Base-by-base conservation (phyloP, 805 yeast species). In the Cyberlindnera sargentensis region DNA sequence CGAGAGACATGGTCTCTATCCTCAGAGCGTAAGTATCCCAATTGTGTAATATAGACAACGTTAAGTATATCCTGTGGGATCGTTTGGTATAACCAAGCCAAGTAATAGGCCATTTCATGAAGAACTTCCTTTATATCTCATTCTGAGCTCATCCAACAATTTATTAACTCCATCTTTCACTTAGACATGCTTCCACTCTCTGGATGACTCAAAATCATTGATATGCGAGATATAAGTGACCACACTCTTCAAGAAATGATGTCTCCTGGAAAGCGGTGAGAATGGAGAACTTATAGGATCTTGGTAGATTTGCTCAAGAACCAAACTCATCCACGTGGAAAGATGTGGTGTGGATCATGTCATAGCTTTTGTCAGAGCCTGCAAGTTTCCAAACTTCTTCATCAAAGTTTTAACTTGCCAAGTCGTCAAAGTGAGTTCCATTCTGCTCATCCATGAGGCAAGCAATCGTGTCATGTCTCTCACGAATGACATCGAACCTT, bases 31-130 rank as follows among this genome's bases (percentile, higher is more conserved):
- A 72, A 48, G 40, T 63, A 72, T 0, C 76, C 77, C 24, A 72
- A 46, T 36, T 72, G 75, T 3, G 76, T 76, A 26, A 71, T 65
- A 47, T 71, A 72, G 0, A 67, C 64, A 1, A 65, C 65, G 42
- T 66, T 68, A 1, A 65, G 31, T 2, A 50, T 11, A 5, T 52
- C 52, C 2, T 48, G 44, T 2, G 44, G 39, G 6, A 42, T 43
- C 20, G 35, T 35, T 6, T 36, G 35, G 10, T 42, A 43, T 4
- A 11, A 30, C 2, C 34, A 32, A 3, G 53, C 27, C 2, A 60
- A 31, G 4, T 48, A 49, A 3, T 34, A 31, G 0, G 67, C 59
- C 6, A 58, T 51, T 1, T 53, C 45, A 3, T 54, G 45, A 6
- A 72, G 47, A 3, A 60, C 49, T 3, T 36, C 40, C 40, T 72